Conservation (phyloP, 2,329 filamentous ascomycete genomes). For the Alternaria gaisen region DNA sequence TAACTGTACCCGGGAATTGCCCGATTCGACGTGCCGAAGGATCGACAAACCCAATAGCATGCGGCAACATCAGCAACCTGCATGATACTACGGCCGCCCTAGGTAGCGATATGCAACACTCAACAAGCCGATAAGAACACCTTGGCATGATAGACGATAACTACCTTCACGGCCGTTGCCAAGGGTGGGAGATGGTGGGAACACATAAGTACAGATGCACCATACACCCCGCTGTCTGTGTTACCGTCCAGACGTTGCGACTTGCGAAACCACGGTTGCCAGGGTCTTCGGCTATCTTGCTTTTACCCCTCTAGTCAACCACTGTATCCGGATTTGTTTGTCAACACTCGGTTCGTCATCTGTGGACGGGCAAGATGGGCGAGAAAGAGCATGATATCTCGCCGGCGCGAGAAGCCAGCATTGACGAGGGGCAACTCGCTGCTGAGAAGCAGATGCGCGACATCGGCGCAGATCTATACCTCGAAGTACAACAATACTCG, state of each 20-base stretch:
- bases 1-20: constrained; percentile 28
- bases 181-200: constrained; percentile 23
- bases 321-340: neutral
- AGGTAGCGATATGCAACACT: constrained; percentile 26
- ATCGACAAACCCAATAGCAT: constrained; percentile 23
- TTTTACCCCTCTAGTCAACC: neutral
- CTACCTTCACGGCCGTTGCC: constrained; percentile 19
- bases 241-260: neutral
- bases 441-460: constrained; percentile 52
- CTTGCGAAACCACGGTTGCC: neutral
- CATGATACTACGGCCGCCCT: constrained; percentile 18
- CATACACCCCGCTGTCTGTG: neutral
- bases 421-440: constrained; percentile 40
- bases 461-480: constrained; percentile 57
- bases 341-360: neutral
- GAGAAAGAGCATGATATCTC: constrained; percentile 37
- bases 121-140: constrained; percentile 16
- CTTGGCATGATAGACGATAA: constrained; percentile 26
- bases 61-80: constrained; percentile 17
- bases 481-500: constrained; percentile 55
- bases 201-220: constrained; percentile 9
- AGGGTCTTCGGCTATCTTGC: neutral
- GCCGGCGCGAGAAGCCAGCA: constrained; percentile 32
- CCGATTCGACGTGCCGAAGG: constrained; percentile 34
- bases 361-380: constrained; percentile 19